Evolutionary conservation across 768 basidiomycete genomes (phyloP).

Genomic region (Russula foetens): DNA sequence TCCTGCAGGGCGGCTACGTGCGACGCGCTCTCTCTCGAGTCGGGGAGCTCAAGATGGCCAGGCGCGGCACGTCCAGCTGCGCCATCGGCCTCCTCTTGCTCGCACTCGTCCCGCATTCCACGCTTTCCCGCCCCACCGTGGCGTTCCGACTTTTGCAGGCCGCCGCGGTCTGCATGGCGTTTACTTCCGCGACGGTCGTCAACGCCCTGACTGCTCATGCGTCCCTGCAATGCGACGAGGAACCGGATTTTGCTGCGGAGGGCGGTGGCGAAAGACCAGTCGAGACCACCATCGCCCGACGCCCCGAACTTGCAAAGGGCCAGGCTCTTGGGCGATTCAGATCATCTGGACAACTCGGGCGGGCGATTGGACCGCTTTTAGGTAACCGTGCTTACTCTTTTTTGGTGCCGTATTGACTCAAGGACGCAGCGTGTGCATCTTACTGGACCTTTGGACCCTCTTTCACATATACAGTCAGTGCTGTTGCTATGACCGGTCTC

Average conservation of each 20-base stretch:
- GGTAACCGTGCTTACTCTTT: constrained; percentile 34
- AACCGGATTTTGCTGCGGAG: constrained; percentile 37
- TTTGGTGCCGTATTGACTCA: not conserved
- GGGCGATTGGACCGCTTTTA: constrained; percentile 87
- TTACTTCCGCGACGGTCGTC: constrained; percentile 93
- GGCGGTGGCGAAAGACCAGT: constrained; percentile 42
- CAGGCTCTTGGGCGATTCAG: constrained; percentile 79
- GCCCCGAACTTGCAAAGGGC: constrained; percentile 74
- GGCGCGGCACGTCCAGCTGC: constrained; percentile 70
- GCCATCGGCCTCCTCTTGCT: constrained; percentile 62
- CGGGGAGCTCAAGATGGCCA: constrained; percentile 79
- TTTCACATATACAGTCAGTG: constrained; percentile 59
- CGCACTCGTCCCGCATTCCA: constrained; percentile 56
- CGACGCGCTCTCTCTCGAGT: constrained; percentile 67
- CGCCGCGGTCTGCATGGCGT: constrained; percentile 82
- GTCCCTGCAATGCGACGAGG: constrained; percentile 82
- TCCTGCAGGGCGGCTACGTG: constrained; percentile 92
- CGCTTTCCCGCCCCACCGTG: constrained; percentile 32
- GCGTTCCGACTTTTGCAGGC: constrained; percentile 49
- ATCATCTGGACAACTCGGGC: constrained; percentile 89
- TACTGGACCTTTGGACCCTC: constrained; percentile 88
- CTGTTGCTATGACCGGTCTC: constrained; percentile 55
- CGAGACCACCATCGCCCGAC: constrained; percentile 32
- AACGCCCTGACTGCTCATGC: constrained; percentile 88
- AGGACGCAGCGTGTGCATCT: constrained; percentile 60